Evolutionary conservation across 495 filamentous ascomycete species (phyloP).

Genomic region (Jackrogersella minutella): DNA sequence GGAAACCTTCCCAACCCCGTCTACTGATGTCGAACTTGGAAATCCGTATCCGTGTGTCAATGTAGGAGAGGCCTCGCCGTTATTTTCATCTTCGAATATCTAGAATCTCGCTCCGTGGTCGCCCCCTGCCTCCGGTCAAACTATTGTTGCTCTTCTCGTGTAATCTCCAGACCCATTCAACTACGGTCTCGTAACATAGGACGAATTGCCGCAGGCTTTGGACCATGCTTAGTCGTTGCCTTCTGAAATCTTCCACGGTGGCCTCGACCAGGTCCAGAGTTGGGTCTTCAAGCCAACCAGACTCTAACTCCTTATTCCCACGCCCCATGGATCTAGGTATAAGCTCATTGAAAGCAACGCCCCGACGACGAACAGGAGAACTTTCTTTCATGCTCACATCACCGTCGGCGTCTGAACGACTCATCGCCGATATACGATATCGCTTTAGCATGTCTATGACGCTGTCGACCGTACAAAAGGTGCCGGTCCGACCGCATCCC

Average conservation of each 20-base stretch:
- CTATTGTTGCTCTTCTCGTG: slow-evolving; percentile 47
- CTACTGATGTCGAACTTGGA: background rate
- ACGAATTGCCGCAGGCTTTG: slow-evolving; percentile 95
- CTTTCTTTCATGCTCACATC: slow-evolving; percentile 51
- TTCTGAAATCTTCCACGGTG: slow-evolving; percentile 88
- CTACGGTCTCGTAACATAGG: slow-evolving; percentile 92
- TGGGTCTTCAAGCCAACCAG: slow-evolving; percentile 58
- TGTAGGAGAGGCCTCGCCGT: background rate
- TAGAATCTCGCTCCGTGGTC: slow-evolving; percentile 43
- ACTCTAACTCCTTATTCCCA: slow-evolving; percentile 45
- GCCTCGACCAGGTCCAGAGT: slow-evolving; percentile 79
- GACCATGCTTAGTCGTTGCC: slow-evolving; percentile 93
- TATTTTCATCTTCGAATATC: slow-evolving; percentile 29
- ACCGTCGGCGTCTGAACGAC: slow-evolving; percentile 50
- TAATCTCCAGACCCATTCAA: slow-evolving; percentile 78
- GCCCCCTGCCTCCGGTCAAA: slow-evolving; percentile 52
- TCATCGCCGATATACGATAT: slow-evolving; percentile 60
- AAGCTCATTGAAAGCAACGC: background rate
- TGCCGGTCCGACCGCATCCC: slow-evolving; percentile 92
- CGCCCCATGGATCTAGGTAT: background rate
- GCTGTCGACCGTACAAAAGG: slow-evolving; percentile 95
- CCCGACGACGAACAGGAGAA: slow-evolving; percentile 18
- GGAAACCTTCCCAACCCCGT: slow-evolving; percentile 1
- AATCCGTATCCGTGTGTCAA: too few species aligned
- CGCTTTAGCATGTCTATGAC: slow-evolving; percentile 93